phyloP scores from a whole-genome alignment of 495 filamentous ascomycete species.

The Haplographium delicatum region DNA sequence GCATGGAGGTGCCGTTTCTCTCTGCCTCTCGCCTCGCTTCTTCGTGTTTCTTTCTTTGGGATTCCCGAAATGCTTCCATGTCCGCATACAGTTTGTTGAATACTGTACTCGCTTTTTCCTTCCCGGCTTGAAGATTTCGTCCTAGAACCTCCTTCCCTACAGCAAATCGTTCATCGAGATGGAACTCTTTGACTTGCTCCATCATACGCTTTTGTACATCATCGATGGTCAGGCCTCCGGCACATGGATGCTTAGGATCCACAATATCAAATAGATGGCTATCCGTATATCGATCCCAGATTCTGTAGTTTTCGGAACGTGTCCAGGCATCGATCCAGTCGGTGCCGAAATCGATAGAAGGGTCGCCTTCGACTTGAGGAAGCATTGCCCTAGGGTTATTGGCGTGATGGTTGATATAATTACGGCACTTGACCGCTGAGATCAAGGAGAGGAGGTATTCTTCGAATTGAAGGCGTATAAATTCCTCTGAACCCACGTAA shows the following conservation, averaged over 20 bases:
- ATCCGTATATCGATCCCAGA: slow-evolving; percentile 70
- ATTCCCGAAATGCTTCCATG: slow-evolving; percentile 79
- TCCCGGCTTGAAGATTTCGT: slow-evolving; percentile 72
- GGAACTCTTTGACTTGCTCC: slow-evolving; percentile 82
- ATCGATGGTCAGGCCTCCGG: slow-evolving; percentile 90
- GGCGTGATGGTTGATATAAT: slow-evolving; percentile 60
- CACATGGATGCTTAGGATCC: slow-evolving; percentile 86
- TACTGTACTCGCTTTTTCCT: slow-evolving; percentile 75
- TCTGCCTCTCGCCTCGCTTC: slow-evolving; percentile 32
- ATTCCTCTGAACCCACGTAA: slow-evolving; percentile 95
- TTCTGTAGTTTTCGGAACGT: slow-evolving; percentile 78
- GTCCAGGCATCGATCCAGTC: slow-evolving; percentile 80
- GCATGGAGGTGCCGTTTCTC: slow-evolving; percentile 23
- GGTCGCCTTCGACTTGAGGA: slow-evolving; percentile 75
- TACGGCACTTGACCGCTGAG: slow-evolving; percentile 82
- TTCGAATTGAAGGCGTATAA: slow-evolving; percentile 95
- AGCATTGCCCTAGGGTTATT: slow-evolving; percentile 54
- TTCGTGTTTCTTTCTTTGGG: slow-evolving; percentile 65
- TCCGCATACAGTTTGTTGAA: slow-evolving; percentile 87
- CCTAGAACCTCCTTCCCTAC: slow-evolving; percentile 72
- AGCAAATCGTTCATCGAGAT: slow-evolving; percentile 79
- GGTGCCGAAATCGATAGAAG: slow-evolving; percentile 68
- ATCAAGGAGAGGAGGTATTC: slow-evolving; percentile 91
- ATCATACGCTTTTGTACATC: slow-evolving; percentile 87
- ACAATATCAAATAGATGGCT: slow-evolving; percentile 90